These are phyloP conservation scores for Eutypa lata DNA, from an alignment of 2,329 filamentous ascomycete genomes.

Conservation along the genomic window DNA sequence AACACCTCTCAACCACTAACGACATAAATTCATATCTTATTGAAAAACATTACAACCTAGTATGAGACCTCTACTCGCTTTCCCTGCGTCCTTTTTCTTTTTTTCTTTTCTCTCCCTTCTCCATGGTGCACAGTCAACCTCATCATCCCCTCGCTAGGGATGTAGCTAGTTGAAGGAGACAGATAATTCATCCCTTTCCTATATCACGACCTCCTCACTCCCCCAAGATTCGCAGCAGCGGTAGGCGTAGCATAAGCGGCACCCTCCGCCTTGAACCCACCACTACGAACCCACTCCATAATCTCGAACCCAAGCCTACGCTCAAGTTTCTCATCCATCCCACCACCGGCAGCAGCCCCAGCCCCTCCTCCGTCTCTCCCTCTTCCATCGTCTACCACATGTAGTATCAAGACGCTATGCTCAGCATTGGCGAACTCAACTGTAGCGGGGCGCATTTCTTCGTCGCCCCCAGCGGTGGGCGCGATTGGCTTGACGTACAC, in stretches of 20 bases:
- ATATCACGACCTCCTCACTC: too few relatives aligned
- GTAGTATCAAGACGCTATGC: constrained; percentile 49
- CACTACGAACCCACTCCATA: constrained; percentile 68
- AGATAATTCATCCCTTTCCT: too few relatives aligned
- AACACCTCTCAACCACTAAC: too few relatives aligned
- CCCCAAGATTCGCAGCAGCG: too few relatives aligned
- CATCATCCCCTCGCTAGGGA: too few relatives aligned
- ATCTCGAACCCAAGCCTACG: constrained; percentile 83
- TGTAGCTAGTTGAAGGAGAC: too few relatives aligned
- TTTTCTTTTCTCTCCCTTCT: constrained; percentile 1
- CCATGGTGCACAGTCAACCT: too few relatives aligned
- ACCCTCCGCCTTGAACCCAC: constrained; percentile 34
- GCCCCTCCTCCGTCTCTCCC: too few relatives aligned
- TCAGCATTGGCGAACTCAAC: constrained; percentile 57
- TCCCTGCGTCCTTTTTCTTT: neutral
- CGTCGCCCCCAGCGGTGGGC: constrained; percentile 5
- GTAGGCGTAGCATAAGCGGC: neutral
- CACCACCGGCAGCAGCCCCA: too few relatives aligned
- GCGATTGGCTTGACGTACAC: constrained; percentile 56
- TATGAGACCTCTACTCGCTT: neutral
- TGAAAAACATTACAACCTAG: too few relatives aligned
- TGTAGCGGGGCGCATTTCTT: constrained; percentile 3
- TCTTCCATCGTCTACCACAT: constrained; percentile 35
- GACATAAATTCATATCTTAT: too few relatives aligned
- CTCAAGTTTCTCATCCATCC: constrained; percentile 66